These are phyloP conservation scores for Vigna trinervia DNA, from an alignment of 306 rosid species.

Conservation along the genomic window DNA sequence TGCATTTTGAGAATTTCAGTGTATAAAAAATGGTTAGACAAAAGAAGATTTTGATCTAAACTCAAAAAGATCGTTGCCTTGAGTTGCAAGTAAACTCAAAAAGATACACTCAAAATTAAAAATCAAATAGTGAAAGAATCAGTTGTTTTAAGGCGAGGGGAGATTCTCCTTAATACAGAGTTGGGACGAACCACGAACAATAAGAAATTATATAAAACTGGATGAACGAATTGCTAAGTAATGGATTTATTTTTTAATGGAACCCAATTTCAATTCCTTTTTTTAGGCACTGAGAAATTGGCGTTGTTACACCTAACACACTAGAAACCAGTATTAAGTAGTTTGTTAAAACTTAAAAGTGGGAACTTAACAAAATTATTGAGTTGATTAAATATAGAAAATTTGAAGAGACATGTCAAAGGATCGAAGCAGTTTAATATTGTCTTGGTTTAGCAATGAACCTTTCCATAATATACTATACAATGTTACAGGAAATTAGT, in stretches of 20 bases:
- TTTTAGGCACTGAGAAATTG: neutral
- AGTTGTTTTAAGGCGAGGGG: neutral
- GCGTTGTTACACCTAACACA: neutral
- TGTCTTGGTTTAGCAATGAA: slow-evolving; percentile 26
- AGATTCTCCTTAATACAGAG: neutral
- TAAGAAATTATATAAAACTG: neutral
- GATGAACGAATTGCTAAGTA: neutral
- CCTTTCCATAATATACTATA: neutral
- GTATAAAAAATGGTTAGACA: neutral
- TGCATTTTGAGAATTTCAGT: no score
- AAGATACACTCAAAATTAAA: neutral
- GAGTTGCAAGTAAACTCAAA: neutral
- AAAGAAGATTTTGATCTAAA: neutral
- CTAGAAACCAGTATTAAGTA: neutral
- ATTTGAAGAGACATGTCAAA: neutral
- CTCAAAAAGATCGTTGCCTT: neutral
- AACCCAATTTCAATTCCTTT: neutral
- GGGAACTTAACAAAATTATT: slow-evolving; percentile 29
- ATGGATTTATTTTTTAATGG: neutral
- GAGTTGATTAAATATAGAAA: slow-evolving; percentile 40
- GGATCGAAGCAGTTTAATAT: slow-evolving; percentile 24
- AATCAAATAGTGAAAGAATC: neutral
- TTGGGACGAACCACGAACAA: neutral
- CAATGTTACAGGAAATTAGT: slow-evolving; percentile 10
- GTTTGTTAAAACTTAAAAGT: slow-evolving; percentile 19